Evolutionary conservation across 257 asterid species (phyloP), one percentile per base, ranked within the genome.

Genomic region (Lycium ferocissimum): DNA sequence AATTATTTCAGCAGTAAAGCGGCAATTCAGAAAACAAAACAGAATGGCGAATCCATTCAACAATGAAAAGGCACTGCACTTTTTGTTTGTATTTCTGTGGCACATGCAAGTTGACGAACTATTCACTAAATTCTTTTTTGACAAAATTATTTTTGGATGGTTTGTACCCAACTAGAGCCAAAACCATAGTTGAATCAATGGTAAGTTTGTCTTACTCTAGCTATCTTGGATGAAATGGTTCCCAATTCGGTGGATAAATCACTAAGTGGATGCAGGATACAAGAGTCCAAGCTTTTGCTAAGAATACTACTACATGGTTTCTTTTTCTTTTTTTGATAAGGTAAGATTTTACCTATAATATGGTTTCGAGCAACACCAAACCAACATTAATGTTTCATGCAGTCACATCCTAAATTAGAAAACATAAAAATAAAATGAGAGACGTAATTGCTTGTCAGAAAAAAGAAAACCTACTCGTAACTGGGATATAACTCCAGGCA

Each of bases 401-500:
- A 66, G 17, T 20, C 17, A 37, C 18, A 79, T 3, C 6, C 37
- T 17, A 57, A 26, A 22, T 22, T 26, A 4, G 8, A 63, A 63
- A 22, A 4, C 7, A 22, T 2, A 1, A 53, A 22, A 58, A 38
- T n/a, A 4, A 63, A 8, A 20, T 7, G 5, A 22, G 0, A 26
- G 9, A 35, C 62, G 38, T 4, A 3, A 35, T 51, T 37, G 22
- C 17, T 1, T 73, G 13, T 4, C 5, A 2, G 3, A 26, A 45
- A 6, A 61, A 75, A 53, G 65, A 59, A 43, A 43, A 83, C 91
- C 84, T 86, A 92, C 94, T 53, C 58, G 85, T 17, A 89, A 72
- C 17, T 82, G 82, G 53, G 93, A 82, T 61, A 87, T 71, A 47
- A 89, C n/a, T 57, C 80, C 89, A 20, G 59, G 85, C 89, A 92